A percentile compares a stretch with the other conserved stretches of the same genome.
Evolutionary conservation across 2,329 filamentous ascomycete genomes (phyloP).

Genomic region (Chrysosporium keratinophilum): DNA sequence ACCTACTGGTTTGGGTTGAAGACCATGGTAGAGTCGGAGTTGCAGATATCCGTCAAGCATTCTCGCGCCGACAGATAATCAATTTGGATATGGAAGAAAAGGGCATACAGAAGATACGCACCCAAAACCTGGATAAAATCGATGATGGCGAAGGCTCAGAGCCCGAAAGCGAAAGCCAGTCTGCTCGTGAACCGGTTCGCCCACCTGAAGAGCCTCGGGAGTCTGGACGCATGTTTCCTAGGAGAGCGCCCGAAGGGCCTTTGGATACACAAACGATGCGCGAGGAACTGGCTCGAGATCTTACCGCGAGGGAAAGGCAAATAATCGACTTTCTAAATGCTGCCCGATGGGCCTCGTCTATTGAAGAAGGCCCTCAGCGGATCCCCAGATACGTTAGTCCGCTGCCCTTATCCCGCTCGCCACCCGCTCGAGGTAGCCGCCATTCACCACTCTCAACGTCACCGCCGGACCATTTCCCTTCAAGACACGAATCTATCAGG

Average conservation of each 20-base stretch:
- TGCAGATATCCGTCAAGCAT: slow-evolving; percentile 39
- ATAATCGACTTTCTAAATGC: slow-evolving; percentile 37
- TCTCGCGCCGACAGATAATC: slow-evolving; percentile 36
- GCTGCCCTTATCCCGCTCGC: slow-evolving; percentile 23
- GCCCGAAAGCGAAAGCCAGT: slow-evolving; percentile 16
- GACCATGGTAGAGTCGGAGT: slow-evolving; percentile 51
- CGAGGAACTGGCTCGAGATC: slow-evolving; percentile 29
- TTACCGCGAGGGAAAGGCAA: slow-evolving; percentile 35
- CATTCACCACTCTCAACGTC: slow-evolving; percentile 28
- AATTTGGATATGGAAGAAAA: slow-evolving; percentile 28
- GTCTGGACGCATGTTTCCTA: slow-evolving; percentile 7
- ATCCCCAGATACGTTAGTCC: slow-evolving; percentile 23
- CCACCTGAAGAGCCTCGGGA: slow-evolving; percentile 2
- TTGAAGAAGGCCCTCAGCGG: slow-evolving; percentile 19
- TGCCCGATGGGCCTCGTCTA: slow-evolving; percentile 29
- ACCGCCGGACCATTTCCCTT: slow-evolving; percentile 23
- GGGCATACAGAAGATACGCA: slow-evolving; percentile 26
- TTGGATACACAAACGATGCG: slow-evolving; percentile 24
- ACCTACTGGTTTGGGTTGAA: slow-evolving; percentile 89
- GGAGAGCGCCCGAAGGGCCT: slow-evolving; percentile 15
- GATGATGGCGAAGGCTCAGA: slow-evolving; percentile 22
- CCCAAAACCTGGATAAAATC: slow-evolving; percentile 23
- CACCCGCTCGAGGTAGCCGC: slow-evolving; percentile 22
- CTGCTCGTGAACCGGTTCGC: background rate
- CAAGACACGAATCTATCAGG: slow-evolving; percentile 24